Evolutionary conservation across 2,329 filamentous ascomycete species (phyloP).

Genomic region (Escovopsis sp.): DNA sequence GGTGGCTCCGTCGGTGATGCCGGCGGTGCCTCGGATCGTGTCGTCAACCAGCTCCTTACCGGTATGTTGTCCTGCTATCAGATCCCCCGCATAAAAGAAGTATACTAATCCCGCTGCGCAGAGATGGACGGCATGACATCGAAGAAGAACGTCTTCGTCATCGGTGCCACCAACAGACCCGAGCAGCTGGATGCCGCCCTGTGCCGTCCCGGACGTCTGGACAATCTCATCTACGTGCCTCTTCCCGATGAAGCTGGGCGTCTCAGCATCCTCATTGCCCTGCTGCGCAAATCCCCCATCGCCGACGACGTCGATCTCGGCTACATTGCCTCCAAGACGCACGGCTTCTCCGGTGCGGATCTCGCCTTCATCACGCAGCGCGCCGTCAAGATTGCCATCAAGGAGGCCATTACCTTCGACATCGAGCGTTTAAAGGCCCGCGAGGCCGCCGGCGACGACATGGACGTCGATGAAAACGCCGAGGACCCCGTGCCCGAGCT

Average conservation of each 20-base stretch:
- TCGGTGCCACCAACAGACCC: conserved; percentile 94
- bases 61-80: conserved; percentile 38
- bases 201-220: conserved; percentile 95
- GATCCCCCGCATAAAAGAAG: too few species aligned
- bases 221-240: conserved; percentile 96
- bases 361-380: conserved; percentile 97
- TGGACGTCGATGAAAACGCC: conserved; percentile 50
- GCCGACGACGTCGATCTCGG: conserved; percentile 71
- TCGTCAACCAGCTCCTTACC: conserved; percentile 97
- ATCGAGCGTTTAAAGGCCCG: conserved; percentile 84
- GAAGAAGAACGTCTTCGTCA: conserved; percentile 99
- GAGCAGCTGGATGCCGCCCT: conserved; percentile 97
- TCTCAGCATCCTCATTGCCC: conserved; percentile 78
- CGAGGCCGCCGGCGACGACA: conserved; percentile 71
- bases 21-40: conserved; percentile 95
- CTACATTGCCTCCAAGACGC: conserved; percentile 91
- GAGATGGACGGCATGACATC: conserved; percentile 99
- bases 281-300: conserved; percentile 96
- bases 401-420: conserved; percentile 78
- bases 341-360: conserved; percentile 99
- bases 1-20: conserved; percentile 92
- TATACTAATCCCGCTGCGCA: conserved; percentile 30
- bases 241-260: conserved; percentile 85
- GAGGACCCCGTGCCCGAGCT: conserved; percentile 94
- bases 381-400: conserved; percentile 98